Conservation (phyloP, 768 basidiomycete species). For the Dictyophora rubrovolvata region DNA sequence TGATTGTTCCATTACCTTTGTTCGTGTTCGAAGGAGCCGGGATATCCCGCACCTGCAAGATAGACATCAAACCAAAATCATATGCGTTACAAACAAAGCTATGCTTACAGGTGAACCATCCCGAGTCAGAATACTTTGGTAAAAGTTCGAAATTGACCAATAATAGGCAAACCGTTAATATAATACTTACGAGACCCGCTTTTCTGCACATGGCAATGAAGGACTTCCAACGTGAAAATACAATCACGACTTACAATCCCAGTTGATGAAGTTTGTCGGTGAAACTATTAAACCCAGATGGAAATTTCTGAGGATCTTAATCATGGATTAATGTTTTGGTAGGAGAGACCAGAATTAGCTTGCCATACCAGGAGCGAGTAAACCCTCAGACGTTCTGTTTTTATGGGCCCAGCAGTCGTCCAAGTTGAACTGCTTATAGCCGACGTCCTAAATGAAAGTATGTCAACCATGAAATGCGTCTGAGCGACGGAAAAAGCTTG, state of each 20-base stretch:
- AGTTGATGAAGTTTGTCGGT: slow-evolving; percentile 45
- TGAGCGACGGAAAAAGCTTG: slow-evolving; percentile 12
- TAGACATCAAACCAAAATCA: neutral
- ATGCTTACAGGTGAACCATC: slow-evolving; percentile 49
- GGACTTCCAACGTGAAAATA: neutral
- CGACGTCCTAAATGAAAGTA: slow-evolving; percentile 34
- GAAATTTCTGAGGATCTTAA: slow-evolving; percentile 40
- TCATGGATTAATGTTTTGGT: neutral
- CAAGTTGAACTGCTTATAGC: slow-evolving; percentile 49
- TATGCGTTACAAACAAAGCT: neutral
- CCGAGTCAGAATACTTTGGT: slow-evolving; percentile 51
- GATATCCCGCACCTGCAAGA: slow-evolving; percentile 32
- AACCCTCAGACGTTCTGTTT: slow-evolving; percentile 36
- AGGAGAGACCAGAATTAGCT: neutral
- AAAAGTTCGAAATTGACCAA: neutral
- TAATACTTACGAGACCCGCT: slow-evolving; percentile 45
- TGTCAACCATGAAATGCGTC: neutral
- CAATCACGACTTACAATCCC: slow-evolving; percentile 38
- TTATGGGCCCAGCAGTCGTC: slow-evolving; percentile 62
- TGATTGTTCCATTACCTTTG: slow-evolving; percentile 27
- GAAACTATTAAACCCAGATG: slow-evolving; percentile 46
- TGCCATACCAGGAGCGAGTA: slow-evolving; percentile 45
- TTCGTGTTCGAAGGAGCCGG: slow-evolving; percentile 57
- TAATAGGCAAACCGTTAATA: too few relatives aligned
- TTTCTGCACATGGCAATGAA: slow-evolving; percentile 28